Conservation (phyloP, 2,329 filamentous ascomycete genomes). For the Calonectria hongkongensis region DNA sequence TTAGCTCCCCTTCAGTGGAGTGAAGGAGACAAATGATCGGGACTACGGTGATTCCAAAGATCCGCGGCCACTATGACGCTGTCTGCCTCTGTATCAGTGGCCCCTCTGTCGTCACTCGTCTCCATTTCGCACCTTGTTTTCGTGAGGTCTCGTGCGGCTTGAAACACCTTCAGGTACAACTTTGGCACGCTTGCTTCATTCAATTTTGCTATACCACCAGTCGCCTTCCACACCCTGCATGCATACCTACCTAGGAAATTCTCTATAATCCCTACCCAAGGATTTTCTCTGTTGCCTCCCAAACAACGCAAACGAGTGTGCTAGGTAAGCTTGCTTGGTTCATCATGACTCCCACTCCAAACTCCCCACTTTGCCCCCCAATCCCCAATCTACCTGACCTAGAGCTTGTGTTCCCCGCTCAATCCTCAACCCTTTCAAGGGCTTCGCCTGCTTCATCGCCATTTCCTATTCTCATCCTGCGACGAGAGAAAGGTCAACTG, state of each 20-base stretch:
- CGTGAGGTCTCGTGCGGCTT: constrained; percentile 32
- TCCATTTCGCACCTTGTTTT: constrained; percentile 18
- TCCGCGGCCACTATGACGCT: constrained; percentile 45
- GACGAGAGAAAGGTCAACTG: not conserved
- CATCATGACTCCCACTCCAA: constrained; percentile 34
- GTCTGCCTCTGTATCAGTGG: constrained; percentile 33
- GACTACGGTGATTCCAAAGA: constrained; percentile 53
- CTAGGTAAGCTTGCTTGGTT: constrained; percentile 25
- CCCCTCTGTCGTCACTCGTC: constrained; percentile 29
- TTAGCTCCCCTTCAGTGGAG: constrained; percentile 22
- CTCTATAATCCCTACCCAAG: too few relatives aligned
- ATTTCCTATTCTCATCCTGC: not conserved
- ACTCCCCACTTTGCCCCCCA: constrained; percentile 36
- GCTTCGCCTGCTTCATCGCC: constrained; percentile 23
- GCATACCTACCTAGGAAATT: not conserved
- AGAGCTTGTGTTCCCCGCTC: constrained; percentile 37
- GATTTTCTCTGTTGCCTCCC: not conserved
- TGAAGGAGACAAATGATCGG: constrained; percentile 40
- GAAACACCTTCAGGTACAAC: constrained; percentile 13
- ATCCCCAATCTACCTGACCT: constrained; percentile 23
- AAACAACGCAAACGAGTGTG: constrained; percentile 11
- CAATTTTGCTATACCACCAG: not conserved
- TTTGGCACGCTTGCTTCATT: constrained; percentile 17
- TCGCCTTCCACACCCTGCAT: not conserved
- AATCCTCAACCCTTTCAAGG: constrained; percentile 2